Evolutionary conservation across 2,329 filamentous ascomycete genomes (phyloP).

Genomic region (Onygenales sp.): DNA sequence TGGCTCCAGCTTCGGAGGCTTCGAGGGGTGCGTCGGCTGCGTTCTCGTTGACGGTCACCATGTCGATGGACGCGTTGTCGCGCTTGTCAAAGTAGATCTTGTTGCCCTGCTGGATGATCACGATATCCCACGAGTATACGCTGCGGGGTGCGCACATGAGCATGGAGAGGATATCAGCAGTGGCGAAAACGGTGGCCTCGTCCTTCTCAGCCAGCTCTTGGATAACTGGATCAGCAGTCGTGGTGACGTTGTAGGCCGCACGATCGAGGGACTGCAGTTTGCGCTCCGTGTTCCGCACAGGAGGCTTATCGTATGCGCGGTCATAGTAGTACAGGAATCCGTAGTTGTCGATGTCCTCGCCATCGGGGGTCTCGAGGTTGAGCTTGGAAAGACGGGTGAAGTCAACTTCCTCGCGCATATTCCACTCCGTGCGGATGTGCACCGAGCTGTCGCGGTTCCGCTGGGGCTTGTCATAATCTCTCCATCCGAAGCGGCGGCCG

Average conservation of each 20-base stretch:
- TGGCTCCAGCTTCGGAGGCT: slow-evolving; percentile 54
- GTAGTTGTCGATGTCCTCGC: slow-evolving; percentile 90
- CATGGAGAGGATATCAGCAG: slow-evolving; percentile 95
- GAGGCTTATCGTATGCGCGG: slow-evolving; percentile 84
- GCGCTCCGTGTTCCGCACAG: slow-evolving; percentile 78
- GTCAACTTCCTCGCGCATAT: slow-evolving; percentile 94
- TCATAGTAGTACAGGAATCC: slow-evolving; percentile 99
- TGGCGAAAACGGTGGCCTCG: slow-evolving; percentile 93
- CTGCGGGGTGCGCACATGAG: slow-evolving; percentile 97
- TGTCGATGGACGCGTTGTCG: slow-evolving; percentile 85
- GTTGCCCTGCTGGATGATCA: slow-evolving; percentile 85
- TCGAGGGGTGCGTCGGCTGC: slow-evolving; percentile 90
- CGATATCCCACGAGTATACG: slow-evolving; percentile 96
- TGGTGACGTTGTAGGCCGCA: slow-evolving; percentile 96
- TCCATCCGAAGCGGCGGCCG: slow-evolving; percentile 91
- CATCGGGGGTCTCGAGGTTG: slow-evolving; percentile 88
- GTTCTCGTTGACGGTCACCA: slow-evolving; percentile 99
- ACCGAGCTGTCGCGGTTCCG: slow-evolving; percentile 93
- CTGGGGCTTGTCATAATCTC: slow-evolving; percentile 96
- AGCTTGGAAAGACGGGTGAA: slow-evolving; percentile 92
- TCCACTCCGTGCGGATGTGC: slow-evolving; percentile 93
- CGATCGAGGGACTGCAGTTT: slow-evolving; percentile 85
- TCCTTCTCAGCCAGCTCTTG: slow-evolving; percentile 94
- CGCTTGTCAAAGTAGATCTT: slow-evolving; percentile 99
- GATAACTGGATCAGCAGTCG: slow-evolving; percentile 89